Base-by-base conservation (phyloP, 371 early-diverging fungal genomes). In the Mortierella sp. region DNA sequence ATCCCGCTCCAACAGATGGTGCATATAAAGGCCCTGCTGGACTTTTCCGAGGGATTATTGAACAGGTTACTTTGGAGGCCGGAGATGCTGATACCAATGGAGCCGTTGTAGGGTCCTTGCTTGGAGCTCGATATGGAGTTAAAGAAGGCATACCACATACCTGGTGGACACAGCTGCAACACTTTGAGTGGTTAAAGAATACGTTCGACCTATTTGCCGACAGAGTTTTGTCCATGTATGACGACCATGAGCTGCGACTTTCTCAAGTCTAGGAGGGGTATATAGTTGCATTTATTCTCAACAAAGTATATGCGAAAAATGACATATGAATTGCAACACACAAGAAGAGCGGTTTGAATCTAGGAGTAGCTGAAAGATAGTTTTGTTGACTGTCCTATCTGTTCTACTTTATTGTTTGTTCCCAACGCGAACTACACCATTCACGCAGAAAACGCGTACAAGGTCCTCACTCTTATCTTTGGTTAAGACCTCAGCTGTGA, bases 31-130 rank as follows among this genome's bases (percentile, higher is more conserved):
- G 81, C 0, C 45, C 75, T 17, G 43, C 64, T 35, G 83, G 80
- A 8, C 53, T 73, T 47, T 77, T 76, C 37, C 60, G 73, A 23
- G 71, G 73, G 2, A 55, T 68, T 23, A 45, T 70, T 43, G 72
- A 76, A 34, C 76, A 89, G 64, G 51, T 92, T 28, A 82, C 86
- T 2, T 73, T 91, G 82, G 89, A 92, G 73, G 91, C 85, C 4
- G 92, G 92, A 0, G 91, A 89, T 67, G 90, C 91, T 4, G 92
- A 91, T 66, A 90, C 90, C 19, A 91, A 91, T 70, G 88, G 85
- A 8, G 82, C 90, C 9, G 88, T 90, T 13, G 87, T 89, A 0
- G 93, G 92, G 17, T 89, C 91, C 4, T 65, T 93, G 61, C 59
- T 93, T 2, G 93, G 93, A 3, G 84, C 88, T 1, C 82, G 91